Conservation (phyloP, 2,329 filamentous ascomycete species). For the Clarireedia hainanense region DNA sequence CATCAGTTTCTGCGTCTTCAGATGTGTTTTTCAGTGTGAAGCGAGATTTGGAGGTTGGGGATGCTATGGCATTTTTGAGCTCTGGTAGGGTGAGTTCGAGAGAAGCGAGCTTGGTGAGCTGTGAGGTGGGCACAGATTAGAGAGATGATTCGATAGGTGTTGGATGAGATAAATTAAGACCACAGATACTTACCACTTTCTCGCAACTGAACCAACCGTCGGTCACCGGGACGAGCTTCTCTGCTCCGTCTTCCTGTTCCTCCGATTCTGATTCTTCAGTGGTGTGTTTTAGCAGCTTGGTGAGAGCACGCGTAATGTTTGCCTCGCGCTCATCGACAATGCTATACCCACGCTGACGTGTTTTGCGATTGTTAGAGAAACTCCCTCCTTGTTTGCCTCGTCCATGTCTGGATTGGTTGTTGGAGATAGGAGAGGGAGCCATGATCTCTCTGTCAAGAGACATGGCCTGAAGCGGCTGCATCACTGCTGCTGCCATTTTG, state of each 20-base stretch:
- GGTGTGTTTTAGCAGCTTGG: slow-evolving; percentile 35
- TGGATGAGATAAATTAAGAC: background rate
- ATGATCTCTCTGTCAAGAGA: slow-evolving; percentile 27
- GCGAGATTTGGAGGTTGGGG: slow-evolving; percentile 31
- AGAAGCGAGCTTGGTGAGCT: slow-evolving; percentile 14
- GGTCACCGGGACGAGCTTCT: slow-evolving; percentile 31
- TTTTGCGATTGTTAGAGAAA: slow-evolving; percentile 28
- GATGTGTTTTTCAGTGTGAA: slow-evolving; percentile 30
- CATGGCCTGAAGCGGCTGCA: slow-evolving; percentile 22
- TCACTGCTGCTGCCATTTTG: slow-evolving; percentile 27
- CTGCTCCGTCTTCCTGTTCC: slow-evolving; percentile 32
- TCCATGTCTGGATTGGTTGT: slow-evolving; percentile 26
- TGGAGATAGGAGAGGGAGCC: slow-evolving; percentile 27
- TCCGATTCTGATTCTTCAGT: slow-evolving; percentile 29
- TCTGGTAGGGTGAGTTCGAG: slow-evolving; percentile 32
- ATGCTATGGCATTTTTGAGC: slow-evolving; percentile 30
- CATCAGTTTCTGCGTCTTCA: slow-evolving; percentile 11
- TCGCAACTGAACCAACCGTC: slow-evolving; percentile 36
- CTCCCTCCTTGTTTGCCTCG: slow-evolving; percentile 26
- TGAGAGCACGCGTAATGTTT: slow-evolving; percentile 35
- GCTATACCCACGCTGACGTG: slow-evolving; percentile 33
- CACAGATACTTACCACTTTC: slow-evolving; percentile 31
- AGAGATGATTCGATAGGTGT: slow-evolving; percentile 24
- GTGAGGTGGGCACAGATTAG: background rate
- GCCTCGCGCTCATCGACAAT: slow-evolving; percentile 35